Evolutionary conservation across 495 filamentous ascomycete species (phyloP).

Genomic region (Evernia prunastri): DNA sequence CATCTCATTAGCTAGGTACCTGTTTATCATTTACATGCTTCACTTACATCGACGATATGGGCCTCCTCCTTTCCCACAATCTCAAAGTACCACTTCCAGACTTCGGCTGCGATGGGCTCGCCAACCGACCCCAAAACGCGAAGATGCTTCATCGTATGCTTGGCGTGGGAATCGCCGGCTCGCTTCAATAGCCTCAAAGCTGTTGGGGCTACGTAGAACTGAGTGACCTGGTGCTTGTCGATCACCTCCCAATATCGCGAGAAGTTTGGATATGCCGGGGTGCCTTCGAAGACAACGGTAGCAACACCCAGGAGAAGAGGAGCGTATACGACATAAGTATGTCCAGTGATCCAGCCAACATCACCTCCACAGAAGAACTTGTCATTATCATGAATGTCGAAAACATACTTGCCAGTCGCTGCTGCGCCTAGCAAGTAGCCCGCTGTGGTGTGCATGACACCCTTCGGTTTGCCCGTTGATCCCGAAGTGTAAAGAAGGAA

Average conservation of each 20-base stretch:
- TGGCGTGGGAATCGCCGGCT: slow-evolving; percentile 86
- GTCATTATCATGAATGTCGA: slow-evolving; percentile 93
- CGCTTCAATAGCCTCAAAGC: slow-evolving; percentile 90
- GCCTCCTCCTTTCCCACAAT: slow-evolving; percentile 89
- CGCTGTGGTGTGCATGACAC: slow-evolving; percentile 95
- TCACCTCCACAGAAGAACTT: slow-evolving; percentile 96
- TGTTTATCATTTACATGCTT: background rate
- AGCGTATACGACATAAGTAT: slow-evolving; percentile 97
- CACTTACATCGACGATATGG: slow-evolving; percentile 85
- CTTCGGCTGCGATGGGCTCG: slow-evolving; percentile 95
- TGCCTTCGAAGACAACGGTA: slow-evolving; percentile 98
- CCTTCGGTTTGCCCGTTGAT: slow-evolving; percentile 97
- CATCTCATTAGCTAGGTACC: slow-evolving; percentile 15
- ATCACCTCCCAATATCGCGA: slow-evolving; percentile 99
- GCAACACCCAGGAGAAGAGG: slow-evolving; percentile 86
- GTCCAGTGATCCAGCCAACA: slow-evolving; percentile 99
- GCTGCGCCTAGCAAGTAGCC: slow-evolving; percentile 92
- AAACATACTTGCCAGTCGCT: slow-evolving; percentile 93
- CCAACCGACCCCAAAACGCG: slow-evolving; percentile 93
- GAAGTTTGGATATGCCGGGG: slow-evolving; percentile 94
- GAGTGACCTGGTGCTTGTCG: slow-evolving; percentile 87
- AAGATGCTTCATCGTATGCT: slow-evolving; percentile 79
- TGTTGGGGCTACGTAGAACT: slow-evolving; percentile 98
- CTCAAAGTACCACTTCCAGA: slow-evolving; percentile 99
- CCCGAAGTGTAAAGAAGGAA: slow-evolving; percentile 98